These are phyloP conservation scores for Yamadazyma scolyti DNA, from an alignment of 805 yeast species.

Conservation along the genomic window DNA sequence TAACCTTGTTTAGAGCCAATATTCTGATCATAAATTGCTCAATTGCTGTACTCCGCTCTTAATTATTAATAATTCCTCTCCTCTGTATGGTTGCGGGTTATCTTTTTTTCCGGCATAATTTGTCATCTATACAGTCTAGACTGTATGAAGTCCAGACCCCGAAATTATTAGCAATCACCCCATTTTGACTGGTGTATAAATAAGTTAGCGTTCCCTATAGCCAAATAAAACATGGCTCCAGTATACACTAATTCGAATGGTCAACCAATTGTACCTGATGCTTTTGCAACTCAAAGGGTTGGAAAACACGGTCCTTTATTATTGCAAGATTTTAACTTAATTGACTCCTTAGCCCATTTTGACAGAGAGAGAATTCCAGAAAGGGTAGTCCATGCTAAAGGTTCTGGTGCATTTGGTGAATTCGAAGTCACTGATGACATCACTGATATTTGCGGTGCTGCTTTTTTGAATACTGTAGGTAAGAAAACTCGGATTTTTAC, in stretches of 20 bases:
- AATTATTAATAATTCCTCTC: slow-evolving; percentile 6
- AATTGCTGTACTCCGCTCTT: too few species aligned
- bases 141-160: too few species aligned
- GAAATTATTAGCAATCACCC: slow-evolving; percentile 1
- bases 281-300: slow-evolving; percentile 73
- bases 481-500: slow-evolving; percentile 72
- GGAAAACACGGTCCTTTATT: slow-evolving; percentile 76
- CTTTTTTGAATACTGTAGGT: slow-evolving; percentile 70
- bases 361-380: slow-evolving; percentile 90
- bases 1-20: too few species aligned
- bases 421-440: slow-evolving; percentile 87
- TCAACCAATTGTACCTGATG: slow-evolving; percentile 69
- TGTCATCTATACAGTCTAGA: not conserved
- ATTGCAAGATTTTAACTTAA: slow-evolving; percentile 75
- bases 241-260: slow-evolving; percentile 72
- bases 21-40: too few species aligned
- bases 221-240: slow-evolving; percentile 43
- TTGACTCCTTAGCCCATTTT: slow-evolving; percentile 81
- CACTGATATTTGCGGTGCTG: slow-evolving; percentile 65
- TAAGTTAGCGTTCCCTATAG: not conserved
- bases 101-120: not conserved
- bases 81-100: slow-evolving; percentile 5
- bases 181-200: not conserved
- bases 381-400: slow-evolving; percentile 91
- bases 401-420: slow-evolving; percentile 85